phyloP scores from a whole-genome alignment of 805 yeast species.

The Pichia californica region DNA sequence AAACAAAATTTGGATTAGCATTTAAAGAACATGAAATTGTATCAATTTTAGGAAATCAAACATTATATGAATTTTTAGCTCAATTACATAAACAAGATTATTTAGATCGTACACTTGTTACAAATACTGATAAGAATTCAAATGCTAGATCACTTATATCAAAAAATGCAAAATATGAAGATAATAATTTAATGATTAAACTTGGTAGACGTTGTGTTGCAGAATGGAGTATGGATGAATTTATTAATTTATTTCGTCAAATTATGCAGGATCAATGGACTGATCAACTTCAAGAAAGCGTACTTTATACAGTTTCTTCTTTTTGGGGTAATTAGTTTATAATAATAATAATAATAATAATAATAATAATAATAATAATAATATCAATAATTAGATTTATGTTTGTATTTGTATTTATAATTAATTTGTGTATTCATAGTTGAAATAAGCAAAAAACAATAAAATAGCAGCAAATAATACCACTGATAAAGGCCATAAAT shows the following conservation, averaged over 20 bases:
- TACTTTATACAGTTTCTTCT: conserved; percentile 20
- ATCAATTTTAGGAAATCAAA: conserved; percentile 16
- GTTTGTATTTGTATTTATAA: too few species aligned
- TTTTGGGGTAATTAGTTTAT: too few species aligned
- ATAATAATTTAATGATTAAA: conserved; percentile 19
- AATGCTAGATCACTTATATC: neutral
- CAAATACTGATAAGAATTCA: neutral
- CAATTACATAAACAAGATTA: conserved; percentile 24
- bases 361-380: too few species aligned
- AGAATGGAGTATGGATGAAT: conserved; percentile 23
- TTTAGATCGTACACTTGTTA: conserved; percentile 10
- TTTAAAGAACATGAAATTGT: conserved; percentile 19
- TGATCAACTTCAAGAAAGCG: conserved; percentile 23
- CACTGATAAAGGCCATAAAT: too few species aligned
- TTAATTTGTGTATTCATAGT: too few species aligned
- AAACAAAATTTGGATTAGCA: conserved; percentile 18
- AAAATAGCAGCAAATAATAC: too few species aligned
- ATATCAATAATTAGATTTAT: too few species aligned
- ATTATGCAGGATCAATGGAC: conserved; percentile 25
- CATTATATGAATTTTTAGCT: conserved; percentile 19
- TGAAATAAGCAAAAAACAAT: too few species aligned
- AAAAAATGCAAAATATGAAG: conserved; percentile 16
- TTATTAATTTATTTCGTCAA: conserved; percentile 22
- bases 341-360: too few species aligned
- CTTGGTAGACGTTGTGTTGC: conserved; percentile 26